Conservation (phyloP, 495 filamentous ascomycete species). For the Margaritispora aquatica region DNA sequence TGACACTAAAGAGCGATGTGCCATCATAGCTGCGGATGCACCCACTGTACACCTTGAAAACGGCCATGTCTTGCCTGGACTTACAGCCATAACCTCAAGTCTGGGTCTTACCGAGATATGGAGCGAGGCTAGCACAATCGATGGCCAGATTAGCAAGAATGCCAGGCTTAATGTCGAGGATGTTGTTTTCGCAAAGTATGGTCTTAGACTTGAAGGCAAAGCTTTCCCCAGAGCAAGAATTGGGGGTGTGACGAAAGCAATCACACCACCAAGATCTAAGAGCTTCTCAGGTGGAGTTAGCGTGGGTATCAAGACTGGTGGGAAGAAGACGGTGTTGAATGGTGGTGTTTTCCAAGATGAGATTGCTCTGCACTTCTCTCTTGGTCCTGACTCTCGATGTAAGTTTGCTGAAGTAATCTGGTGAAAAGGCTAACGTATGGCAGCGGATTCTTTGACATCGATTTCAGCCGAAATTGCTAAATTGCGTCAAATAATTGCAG, state of each 20-base stretch:
- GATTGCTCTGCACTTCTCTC: slow-evolving; percentile 37
- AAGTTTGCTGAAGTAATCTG: not conserved
- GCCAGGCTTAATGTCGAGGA: slow-evolving; percentile 25
- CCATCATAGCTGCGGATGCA: slow-evolving; percentile 20
- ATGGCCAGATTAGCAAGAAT: slow-evolving; percentile 27
- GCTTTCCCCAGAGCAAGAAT: slow-evolving; percentile 35
- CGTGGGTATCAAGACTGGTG: slow-evolving; percentile 36
- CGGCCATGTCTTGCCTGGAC: slow-evolving; percentile 48
- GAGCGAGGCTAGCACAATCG: slow-evolving; percentile 39
- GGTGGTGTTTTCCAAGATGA: slow-evolving; percentile 35
- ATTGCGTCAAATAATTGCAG: slow-evolving; percentile 24
- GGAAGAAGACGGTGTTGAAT: slow-evolving; percentile 32
- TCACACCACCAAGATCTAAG: slow-evolving; percentile 34
- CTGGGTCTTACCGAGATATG: slow-evolving; percentile 54
- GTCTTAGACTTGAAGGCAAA: slow-evolving; percentile 40
- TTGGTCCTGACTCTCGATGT: slow-evolving; percentile 29
- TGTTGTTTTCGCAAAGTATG: slow-evolving; percentile 41
- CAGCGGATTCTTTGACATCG: slow-evolving; percentile 18
- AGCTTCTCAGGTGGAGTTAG: slow-evolving; percentile 43
- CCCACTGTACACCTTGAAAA: slow-evolving; percentile 42
- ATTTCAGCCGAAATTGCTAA: slow-evolving; percentile 25
- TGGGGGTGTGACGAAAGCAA: slow-evolving; percentile 44
- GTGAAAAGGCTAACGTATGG: not conserved
- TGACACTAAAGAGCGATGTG: slow-evolving; percentile 27
- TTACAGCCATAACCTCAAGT: slow-evolving; percentile 45